phyloP scores from a whole-genome alignment of 179 eudicot genomes.

The Pouteria campechiana region DNA sequence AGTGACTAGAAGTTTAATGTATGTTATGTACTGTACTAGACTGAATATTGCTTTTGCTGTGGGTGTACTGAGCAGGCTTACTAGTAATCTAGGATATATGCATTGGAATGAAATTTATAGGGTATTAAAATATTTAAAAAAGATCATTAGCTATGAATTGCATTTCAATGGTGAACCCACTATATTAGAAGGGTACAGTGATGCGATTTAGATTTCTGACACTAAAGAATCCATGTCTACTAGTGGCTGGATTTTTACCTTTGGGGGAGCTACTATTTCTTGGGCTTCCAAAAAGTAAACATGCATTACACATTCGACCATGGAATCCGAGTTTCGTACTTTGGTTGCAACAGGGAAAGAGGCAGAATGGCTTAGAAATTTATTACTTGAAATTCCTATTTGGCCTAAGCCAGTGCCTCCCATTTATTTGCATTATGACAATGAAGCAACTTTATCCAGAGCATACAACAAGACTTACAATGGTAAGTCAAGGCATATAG shows the following conservation, averaged over 20 bases:
- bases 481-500: too few species aligned
- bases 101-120: not conserved
- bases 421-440: not conserved
- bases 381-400: too few species aligned
- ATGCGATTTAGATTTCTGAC: not conserved
- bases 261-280: not conserved
- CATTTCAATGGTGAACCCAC: too few species aligned
- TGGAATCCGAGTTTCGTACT: not conserved
- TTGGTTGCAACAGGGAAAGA: not conserved
- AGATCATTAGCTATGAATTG: not conserved
- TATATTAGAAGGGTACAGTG: too few species aligned
- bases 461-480: too few species aligned
- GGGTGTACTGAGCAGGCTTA: not conserved
- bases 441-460: too few species aligned
- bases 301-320: not conserved
- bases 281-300: not conserved
- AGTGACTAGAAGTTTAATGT: not conserved
- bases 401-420: not conserved
- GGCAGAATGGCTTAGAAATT: not conserved
- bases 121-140: not conserved
- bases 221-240: not conserved
- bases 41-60: not conserved
- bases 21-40: not conserved
- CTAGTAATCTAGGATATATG: not conserved
- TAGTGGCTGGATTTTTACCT: not conserved